Evolutionary conservation across 116 monocot genomes (phyloP).

Genomic region (Posidonia oceanica): DNA sequence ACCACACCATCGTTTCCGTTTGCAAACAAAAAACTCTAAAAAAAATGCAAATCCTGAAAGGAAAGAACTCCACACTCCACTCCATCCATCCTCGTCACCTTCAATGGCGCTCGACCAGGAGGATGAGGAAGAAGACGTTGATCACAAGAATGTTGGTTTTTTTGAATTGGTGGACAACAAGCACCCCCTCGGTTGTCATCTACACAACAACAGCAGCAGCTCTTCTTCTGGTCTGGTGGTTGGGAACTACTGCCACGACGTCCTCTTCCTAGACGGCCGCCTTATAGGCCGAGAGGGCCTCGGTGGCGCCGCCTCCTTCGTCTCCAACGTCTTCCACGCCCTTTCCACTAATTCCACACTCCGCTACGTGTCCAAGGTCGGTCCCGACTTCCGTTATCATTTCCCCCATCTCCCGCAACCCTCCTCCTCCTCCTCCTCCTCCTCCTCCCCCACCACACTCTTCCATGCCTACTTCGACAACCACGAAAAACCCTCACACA

Average conservation of each 20-base stretch:
- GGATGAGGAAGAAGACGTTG: too few species aligned
- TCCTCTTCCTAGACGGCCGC: slow-evolving; percentile 50
- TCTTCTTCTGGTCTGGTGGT: slow-evolving; percentile 25
- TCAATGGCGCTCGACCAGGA: too few species aligned
- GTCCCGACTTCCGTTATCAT: slow-evolving; percentile 55
- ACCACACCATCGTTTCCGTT: too few species aligned
- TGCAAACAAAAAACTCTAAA: too few species aligned
- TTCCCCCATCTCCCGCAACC: slow-evolving; percentile 7
- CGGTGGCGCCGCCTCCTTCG: slow-evolving; percentile 78
- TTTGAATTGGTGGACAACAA: too few species aligned
- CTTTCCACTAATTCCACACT: slow-evolving; percentile 8
- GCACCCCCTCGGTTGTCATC: too few species aligned
- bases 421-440: slow-evolving; percentile 11
- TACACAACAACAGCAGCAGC: too few species aligned
- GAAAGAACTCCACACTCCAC: too few species aligned
- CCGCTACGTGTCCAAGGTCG: slow-evolving; percentile 67
- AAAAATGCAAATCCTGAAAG: too few species aligned
- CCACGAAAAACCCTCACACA: slow-evolving; percentile 2
- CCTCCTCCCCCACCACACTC: slow-evolving; percentile 44
- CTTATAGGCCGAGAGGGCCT: slow-evolving; percentile 38
- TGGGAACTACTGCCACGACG: slow-evolving; percentile 93
- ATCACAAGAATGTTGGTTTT: too few species aligned
- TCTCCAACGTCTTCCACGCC: slow-evolving; percentile 69
- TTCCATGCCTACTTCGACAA: slow-evolving; percentile 63
- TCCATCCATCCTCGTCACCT: too few species aligned